Conservation (phyloP, 805 yeast species). For the Zygotorulaspora danielsina region DNA sequence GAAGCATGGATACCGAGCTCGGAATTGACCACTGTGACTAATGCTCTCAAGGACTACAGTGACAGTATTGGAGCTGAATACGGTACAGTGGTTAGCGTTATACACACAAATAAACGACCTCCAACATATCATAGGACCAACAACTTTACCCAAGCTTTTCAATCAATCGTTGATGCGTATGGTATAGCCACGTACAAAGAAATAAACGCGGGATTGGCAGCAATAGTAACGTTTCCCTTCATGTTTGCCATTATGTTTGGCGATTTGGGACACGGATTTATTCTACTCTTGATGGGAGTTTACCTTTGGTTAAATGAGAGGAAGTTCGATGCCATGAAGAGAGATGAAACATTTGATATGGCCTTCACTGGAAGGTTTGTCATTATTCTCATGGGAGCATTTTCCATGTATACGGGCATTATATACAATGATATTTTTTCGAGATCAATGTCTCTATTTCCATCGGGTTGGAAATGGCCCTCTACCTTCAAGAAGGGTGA, state of each 20-base stretch:
- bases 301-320: constrained; percentile 70
- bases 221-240: constrained; percentile 93
- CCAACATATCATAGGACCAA: constrained; percentile 95
- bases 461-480: constrained; percentile 95
- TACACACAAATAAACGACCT: constrained; percentile 79
- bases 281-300: constrained; percentile 70
- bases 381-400: constrained; percentile 83
- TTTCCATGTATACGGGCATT: constrained; percentile 93
- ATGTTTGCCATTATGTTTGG: constrained; percentile 99
- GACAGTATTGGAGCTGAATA: constrained; percentile 38
- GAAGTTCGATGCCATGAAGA: constrained; percentile 58
- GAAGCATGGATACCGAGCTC: constrained; percentile 96
- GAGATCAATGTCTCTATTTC: constrained; percentile 80
- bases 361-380: constrained; percentile 92
- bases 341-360: constrained; percentile 96
- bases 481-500: constrained; percentile 65
- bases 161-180: constrained; percentile 89
- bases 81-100: constrained; percentile 52
- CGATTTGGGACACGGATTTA: constrained; percentile 93
- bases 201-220: constrained; percentile 93
- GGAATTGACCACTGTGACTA: constrained; percentile 63
- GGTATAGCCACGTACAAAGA: constrained; percentile 92
- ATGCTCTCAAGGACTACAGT: constrained; percentile 52
- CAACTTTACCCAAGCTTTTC: constrained; percentile 91
- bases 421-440: constrained; percentile 93